Evolutionary conservation across 2,329 filamentous ascomycete genomes (phyloP).

Genomic region (Rutstroemia sydowiana): DNA sequence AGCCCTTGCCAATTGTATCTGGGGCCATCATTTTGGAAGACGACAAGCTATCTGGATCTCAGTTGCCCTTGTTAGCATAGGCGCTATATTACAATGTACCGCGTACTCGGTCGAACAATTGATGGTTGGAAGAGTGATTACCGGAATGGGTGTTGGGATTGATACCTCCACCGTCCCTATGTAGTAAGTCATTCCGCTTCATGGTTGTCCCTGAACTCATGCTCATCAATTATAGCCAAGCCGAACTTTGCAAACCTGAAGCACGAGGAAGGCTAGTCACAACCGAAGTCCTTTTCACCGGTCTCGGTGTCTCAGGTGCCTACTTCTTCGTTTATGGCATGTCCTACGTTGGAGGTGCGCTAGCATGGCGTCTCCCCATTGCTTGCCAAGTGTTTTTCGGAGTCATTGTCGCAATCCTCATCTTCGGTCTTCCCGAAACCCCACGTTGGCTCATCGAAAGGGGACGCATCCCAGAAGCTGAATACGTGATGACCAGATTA

Average conservation of each 20-base stretch:
- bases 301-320: slow-evolving; percentile 40
- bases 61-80: not conserved
- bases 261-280: not conserved
- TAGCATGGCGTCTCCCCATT: slow-evolving; percentile 39
- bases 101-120: slow-evolving; percentile 39
- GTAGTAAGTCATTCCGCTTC: not conserved
- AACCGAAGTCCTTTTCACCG: slow-evolving; percentile 28
- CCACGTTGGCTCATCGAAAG: slow-evolving; percentile 32
- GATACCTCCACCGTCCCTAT: not conserved
- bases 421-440: slow-evolving; percentile 33
- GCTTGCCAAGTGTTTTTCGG: slow-evolving; percentile 36
- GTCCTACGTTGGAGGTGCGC: slow-evolving; percentile 28
- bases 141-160: slow-evolving; percentile 34
- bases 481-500: slow-evolving; percentile 24
- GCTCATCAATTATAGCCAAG: not conserved
- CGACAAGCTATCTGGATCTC: slow-evolving; percentile 42
- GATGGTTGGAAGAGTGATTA: slow-evolving; percentile 43
- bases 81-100: not conserved
- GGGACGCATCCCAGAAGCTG: slow-evolving; percentile 29
- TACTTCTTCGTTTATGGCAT: slow-evolving; percentile 36
- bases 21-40: slow-evolving; percentile 50
- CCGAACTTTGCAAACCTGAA: not conserved
- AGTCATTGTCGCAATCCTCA: slow-evolving; percentile 31
- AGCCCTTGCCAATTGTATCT: slow-evolving; percentile 38
- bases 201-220: not conserved